phyloP scores from a whole-genome alignment of 176 grass and related monocot species.

The Leersia perrieri region DNA sequence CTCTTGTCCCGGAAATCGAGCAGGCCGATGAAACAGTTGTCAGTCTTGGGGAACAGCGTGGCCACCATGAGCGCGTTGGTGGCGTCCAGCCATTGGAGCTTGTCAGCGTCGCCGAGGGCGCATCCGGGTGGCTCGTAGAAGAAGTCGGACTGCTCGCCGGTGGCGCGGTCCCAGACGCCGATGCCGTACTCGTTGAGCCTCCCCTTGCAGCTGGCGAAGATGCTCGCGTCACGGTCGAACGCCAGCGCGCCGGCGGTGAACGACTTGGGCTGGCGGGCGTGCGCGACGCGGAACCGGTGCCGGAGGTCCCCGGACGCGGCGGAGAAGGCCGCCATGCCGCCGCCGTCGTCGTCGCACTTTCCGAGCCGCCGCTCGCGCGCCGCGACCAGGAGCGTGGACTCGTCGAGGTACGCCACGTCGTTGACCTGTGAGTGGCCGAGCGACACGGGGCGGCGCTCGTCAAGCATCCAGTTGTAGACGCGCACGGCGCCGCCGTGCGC shows the following conservation, averaged over 20 bases:
- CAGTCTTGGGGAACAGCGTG: conserved; percentile 78
- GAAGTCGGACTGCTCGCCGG: conserved; percentile 79
- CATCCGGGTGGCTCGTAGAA: conserved; percentile 77
- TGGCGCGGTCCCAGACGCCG: conserved; percentile 78
- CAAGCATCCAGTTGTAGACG: conserved; percentile 96
- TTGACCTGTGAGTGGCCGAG: conserved; percentile 83
- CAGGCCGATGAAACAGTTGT: conserved; percentile 86
- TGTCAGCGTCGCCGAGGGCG: conserved; percentile 83
- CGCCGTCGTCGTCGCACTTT: conserved; percentile 55
- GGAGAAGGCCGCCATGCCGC: conserved; percentile 85
- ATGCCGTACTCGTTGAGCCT: conserved; percentile 89
- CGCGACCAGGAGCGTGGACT: conserved; percentile 60
- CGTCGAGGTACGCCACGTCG: conserved; percentile 80
- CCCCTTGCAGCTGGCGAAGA: conserved; percentile 93
- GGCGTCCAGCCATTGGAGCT: conserved; percentile 82
- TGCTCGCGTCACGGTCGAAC: conserved; percentile 39
- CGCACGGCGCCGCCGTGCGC: conserved; percentile 85
- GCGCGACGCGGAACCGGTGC: conserved; percentile 69
- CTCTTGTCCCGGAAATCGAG: conserved; percentile 76
- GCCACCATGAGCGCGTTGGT: conserved; percentile 74
- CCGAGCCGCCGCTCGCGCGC: conserved; percentile 68
- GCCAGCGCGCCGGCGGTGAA: conserved; percentile 88
- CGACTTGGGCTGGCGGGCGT: conserved; percentile 52
- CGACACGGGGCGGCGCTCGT: conserved; percentile 67
- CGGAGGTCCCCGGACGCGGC: conserved; percentile 58